Evolutionary conservation across 1,284 basidiomycete genomes (phyloP).

Genomic region (Fomitopsis betulina): DNA sequence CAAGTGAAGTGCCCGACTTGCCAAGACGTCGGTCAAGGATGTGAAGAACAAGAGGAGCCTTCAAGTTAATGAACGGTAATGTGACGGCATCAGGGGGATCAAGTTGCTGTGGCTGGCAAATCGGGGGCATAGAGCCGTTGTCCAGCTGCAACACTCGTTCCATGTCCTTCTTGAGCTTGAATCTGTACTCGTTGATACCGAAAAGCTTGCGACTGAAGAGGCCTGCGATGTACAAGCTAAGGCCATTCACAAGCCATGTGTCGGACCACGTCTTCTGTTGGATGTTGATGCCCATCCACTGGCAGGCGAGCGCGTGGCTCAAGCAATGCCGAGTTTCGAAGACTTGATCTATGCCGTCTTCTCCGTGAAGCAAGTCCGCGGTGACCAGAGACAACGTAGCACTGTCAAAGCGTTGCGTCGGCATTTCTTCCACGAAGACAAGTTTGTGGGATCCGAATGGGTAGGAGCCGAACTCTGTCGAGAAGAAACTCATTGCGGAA

Average conservation of each 20-base stretch:
- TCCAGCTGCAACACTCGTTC: conserved; percentile 90
- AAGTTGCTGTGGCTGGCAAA: conserved; percentile 84
- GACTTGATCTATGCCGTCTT: conserved; percentile 91
- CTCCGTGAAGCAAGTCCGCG: conserved; percentile 82
- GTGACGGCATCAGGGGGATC: conserved; percentile 80
- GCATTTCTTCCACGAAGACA: conserved; percentile 92
- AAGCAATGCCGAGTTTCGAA: conserved; percentile 87
- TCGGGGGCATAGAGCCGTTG: conserved; percentile 86
- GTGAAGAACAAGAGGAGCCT: conserved; percentile 92
- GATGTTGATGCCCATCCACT: conserved; percentile 98
- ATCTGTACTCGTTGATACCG: conserved; percentile 98
- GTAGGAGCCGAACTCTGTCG: conserved; percentile 92
- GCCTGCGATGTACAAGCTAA: conserved; percentile 88
- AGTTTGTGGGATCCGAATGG: conserved; percentile 95
- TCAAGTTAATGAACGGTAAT: conserved; percentile 90
- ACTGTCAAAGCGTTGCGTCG: conserved; percentile 75
- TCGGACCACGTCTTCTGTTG: conserved; percentile 94
- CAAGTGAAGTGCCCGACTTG: conserved; percentile 93
- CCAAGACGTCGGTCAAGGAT: conserved; percentile 92
- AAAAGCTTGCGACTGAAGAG: conserved; percentile 85
- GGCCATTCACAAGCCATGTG: conserved; percentile 92
- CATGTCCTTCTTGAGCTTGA: conserved; percentile 94
- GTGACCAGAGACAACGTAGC: conserved; percentile 83
- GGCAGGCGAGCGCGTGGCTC: conserved; percentile 86
- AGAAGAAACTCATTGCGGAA: conserved; percentile 89